Evolutionary conservation across 208 protist species (phyloP), one percentile per base, ranked within the genome.

Genomic region (Trypanosoma melophagium): DNA sequence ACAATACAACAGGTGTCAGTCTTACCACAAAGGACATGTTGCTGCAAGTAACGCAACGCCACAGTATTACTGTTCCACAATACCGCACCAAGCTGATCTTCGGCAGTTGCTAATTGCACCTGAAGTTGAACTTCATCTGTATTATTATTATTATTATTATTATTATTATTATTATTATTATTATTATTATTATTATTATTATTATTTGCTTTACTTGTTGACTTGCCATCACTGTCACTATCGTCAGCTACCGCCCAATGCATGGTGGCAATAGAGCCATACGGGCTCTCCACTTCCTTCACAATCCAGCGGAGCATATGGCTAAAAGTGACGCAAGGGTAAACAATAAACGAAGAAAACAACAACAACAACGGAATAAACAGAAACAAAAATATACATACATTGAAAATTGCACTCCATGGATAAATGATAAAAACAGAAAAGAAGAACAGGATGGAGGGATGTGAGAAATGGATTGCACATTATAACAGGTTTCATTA

Each of bases 51-150:
- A 14, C 58, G 16, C 21, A 94, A 71, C 2, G 87, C 86, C 22
- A 81, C 81, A 14, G 56, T 79, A 69, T 96, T 96, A 78, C 88
- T 93, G 69, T 96, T 96, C 89, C 91, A 96, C 57, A 96, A 70
- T 28, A 96, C 91, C 0, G 91, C 79, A 19, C 91, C 91, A 19
- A 96, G 83, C 64, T 93, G 88, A 55, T 94, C 91, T 65, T 93
- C 86, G 2, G 91, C 86, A 38, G 68, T 77, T 60, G 93, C 86
- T 62, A 96, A 66, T 53, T 75, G 67, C 42, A 76, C 66, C 62
- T 84, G 70, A 57, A 85, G 52, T 19, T 21, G 70, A 14, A 71
- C 61, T 21, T 70, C 62, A 5, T 66, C 70, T 14, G 42, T 44
- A 21, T 52, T 60, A n/a, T 59, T 51, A 13, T 19, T 51, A 38